phyloP scores from a whole-genome alignment of 2,329 filamentous ascomycete species.

The Fusarium sp. region DNA sequence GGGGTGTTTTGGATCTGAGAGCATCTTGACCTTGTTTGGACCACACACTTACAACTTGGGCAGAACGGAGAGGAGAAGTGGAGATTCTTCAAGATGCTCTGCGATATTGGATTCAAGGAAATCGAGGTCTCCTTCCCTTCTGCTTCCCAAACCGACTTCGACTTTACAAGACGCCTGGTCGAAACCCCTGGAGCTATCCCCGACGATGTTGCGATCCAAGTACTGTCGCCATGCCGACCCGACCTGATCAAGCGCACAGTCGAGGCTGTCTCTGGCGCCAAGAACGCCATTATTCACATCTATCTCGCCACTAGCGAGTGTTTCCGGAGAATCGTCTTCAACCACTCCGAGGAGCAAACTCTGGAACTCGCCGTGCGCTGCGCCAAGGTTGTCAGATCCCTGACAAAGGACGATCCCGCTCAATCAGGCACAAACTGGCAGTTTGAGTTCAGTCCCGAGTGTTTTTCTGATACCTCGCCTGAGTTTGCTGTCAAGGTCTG shows the following conservation, averaged over 20 bases:
- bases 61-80: conserved; percentile 96
- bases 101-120: conserved; percentile 94
- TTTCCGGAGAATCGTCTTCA: conserved; percentile 92
- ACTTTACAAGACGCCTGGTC: conserved; percentile 89
- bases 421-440: conserved; percentile 74
- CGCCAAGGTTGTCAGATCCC: conserved; percentile 85
- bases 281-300: conserved; percentile 94
- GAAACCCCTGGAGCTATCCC: conserved; percentile 57
- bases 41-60: background rate
- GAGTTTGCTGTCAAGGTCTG: conserved; percentile 88
- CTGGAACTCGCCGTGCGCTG: conserved; percentile 87
- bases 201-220: conserved; percentile 57
- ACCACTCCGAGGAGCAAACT: conserved; percentile 84
- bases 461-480: conserved; percentile 89
- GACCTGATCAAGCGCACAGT: conserved; percentile 51
- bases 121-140: conserved; percentile 97
- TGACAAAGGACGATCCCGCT: conserved; percentile 83
- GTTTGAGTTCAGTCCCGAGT: conserved; percentile 88
- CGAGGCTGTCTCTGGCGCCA: conserved; percentile 87
- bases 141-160: conserved; percentile 94
- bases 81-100: conserved; percentile 94
- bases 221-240: conserved; percentile 62
- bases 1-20: background rate
- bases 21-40: background rate
- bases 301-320: conserved; percentile 97